Conservation (phyloP, 805 yeast species). For the Wickerhamomyces queroliae region DNA sequence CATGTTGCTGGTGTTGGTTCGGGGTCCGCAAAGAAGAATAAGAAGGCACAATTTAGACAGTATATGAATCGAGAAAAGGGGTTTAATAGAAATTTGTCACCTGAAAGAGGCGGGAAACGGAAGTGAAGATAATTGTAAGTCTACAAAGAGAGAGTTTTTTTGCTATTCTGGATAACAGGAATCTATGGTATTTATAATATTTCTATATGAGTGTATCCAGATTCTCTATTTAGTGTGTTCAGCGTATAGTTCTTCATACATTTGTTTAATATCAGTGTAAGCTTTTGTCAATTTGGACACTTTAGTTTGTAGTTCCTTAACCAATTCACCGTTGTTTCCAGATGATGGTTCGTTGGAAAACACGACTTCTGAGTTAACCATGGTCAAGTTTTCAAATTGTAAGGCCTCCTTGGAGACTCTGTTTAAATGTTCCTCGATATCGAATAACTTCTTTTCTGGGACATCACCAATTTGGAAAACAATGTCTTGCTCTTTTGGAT, state of each 20-base stretch:
- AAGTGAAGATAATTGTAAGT: background rate
- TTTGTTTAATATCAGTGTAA: slow-evolving; percentile 49
- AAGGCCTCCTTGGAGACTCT: slow-evolving; percentile 45
- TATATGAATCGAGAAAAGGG: slow-evolving; percentile 56
- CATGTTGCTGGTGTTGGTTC: slow-evolving; percentile 44
- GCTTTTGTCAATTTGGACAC: slow-evolving; percentile 49
- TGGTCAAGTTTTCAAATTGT: slow-evolving; percentile 39
- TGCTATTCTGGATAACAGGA: background rate
- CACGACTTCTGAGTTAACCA: slow-evolving; percentile 32
- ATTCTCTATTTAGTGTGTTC: slow-evolving; percentile 35
- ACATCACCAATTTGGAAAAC: slow-evolving; percentile 25
- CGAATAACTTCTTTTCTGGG: slow-evolving; percentile 22
- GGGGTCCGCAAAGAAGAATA: slow-evolving; percentile 34
- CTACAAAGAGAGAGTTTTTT: background rate
- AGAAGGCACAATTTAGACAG: slow-evolving; percentile 46
- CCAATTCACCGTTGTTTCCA: slow-evolving; percentile 22
- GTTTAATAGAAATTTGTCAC: slow-evolving; percentile 50
- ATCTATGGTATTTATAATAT: slow-evolving; percentile 4
- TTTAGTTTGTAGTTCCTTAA: slow-evolving; percentile 36
- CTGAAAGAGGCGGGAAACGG: slow-evolving; percentile 25
- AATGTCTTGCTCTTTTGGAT: slow-evolving; percentile 38
- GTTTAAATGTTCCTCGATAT: slow-evolving; percentile 45
- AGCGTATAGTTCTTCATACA: slow-evolving; percentile 52
- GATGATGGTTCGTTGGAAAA: slow-evolving; percentile 5
- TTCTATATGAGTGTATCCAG: slow-evolving; percentile 20